These are phyloP conservation scores for Fusarium pilosicola DNA, from an alignment of 2,329 filamentous ascomycete genomes.

Conservation along the genomic window DNA sequence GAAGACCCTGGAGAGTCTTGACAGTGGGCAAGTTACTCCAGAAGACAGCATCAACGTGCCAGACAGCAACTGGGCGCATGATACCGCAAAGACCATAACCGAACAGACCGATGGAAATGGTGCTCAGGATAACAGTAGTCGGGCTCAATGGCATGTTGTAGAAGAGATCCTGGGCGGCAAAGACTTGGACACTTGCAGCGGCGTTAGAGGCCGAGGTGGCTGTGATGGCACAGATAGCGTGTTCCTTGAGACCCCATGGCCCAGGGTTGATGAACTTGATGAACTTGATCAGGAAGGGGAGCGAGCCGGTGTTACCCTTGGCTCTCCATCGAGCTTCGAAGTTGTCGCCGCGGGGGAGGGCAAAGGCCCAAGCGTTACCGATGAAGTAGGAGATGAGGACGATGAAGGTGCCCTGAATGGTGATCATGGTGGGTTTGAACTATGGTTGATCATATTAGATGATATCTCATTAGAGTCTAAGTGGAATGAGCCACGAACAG, in stretches of 20 bases:
- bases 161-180: slow-evolving; percentile 62
- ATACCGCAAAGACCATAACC: slow-evolving; percentile 65
- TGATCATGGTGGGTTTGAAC: slow-evolving; percentile 63
- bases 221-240: slow-evolving; percentile 63
- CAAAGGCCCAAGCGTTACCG: slow-evolving; percentile 52
- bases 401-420: slow-evolving; percentile 64
- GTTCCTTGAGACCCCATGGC: slow-evolving; percentile 65
- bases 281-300: slow-evolving; percentile 54
- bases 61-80: slow-evolving; percentile 64
- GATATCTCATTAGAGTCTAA: rapidly evolving
- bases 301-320: slow-evolving; percentile 52
- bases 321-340: slow-evolving; percentile 59
- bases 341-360: slow-evolving; percentile 63
- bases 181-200: slow-evolving; percentile 53
- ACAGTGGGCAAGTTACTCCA: slow-evolving; percentile 64
- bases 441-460: slow-evolving; percentile 36
- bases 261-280: slow-evolving; percentile 61
- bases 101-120: slow-evolving; percentile 65
- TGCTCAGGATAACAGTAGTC: slow-evolving; percentile 58
- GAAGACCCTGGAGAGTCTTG: slow-evolving; percentile 63
- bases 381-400: slow-evolving; percentile 67
- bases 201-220: slow-evolving; percentile 64
- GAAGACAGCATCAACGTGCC: slow-evolving; percentile 66
- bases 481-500: slow-evolving; percentile 47
- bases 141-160: slow-evolving; percentile 59